A percentile compares a stretch with the other conserved stretches of the same genome.
Evolutionary conservation across 2,329 filamentous ascomycete genomes (phyloP).

Genomic region (Esteya vermicola): DNA sequence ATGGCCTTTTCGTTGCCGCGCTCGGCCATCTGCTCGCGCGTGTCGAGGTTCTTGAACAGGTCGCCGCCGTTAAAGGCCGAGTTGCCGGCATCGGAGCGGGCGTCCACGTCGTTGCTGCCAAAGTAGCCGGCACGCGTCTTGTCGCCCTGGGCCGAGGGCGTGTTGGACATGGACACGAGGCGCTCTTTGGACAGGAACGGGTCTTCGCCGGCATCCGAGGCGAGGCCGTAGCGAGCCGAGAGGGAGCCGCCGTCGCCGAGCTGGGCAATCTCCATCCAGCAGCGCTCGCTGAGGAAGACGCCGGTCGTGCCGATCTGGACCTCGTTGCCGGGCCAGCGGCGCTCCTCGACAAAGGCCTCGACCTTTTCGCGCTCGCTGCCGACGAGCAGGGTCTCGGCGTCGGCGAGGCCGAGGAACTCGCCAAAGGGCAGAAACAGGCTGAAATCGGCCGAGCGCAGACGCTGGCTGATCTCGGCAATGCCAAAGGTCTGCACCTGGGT

Average conservation of each 20-base stretch:
- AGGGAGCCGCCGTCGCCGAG: slow-evolving; percentile 49
- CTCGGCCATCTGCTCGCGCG: slow-evolving; percentile 85
- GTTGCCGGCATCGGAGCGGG: slow-evolving; percentile 77
- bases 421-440: slow-evolving; percentile 90
- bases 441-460: slow-evolving; percentile 85
- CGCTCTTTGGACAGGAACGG: slow-evolving; percentile 51
- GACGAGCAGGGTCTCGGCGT: slow-evolving; percentile 71
- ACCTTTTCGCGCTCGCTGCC: slow-evolving; percentile 87
- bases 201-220: slow-evolving; percentile 50
- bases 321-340: slow-evolving; percentile 85
- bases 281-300: slow-evolving; percentile 87
- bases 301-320: slow-evolving; percentile 82
- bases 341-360: slow-evolving; percentile 81
- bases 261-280: slow-evolving; percentile 82
- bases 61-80: slow-evolving; percentile 88
- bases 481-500: slow-evolving; percentile 91
- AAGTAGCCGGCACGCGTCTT: slow-evolving; percentile 71
- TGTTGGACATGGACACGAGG: slow-evolving; percentile 35
- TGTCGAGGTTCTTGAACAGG: slow-evolving; percentile 97
- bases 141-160: slow-evolving; percentile 44
- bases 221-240: slow-evolving; percentile 34
- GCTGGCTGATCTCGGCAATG: slow-evolving; percentile 91
- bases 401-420: slow-evolving; percentile 82
- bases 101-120: slow-evolving; percentile 60
- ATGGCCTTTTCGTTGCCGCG: slow-evolving; percentile 84